phyloP scores from a whole-genome alignment of 768 basidiomycete species.

The Lactarius psammicola region DNA sequence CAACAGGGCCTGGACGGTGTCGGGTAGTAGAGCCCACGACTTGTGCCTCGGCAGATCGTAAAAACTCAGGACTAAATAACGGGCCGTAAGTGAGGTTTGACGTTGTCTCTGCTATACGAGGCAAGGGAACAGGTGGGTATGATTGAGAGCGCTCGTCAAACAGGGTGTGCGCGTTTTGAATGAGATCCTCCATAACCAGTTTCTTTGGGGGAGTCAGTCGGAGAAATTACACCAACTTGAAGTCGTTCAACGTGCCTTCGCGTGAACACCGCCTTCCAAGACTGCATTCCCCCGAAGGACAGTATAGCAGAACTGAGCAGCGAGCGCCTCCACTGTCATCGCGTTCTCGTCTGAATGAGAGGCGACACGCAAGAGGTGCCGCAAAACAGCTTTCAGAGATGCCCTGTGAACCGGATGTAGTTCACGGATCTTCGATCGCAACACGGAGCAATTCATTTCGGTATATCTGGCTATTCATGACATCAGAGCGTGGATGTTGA shows the following conservation, averaged over 20 bases:
- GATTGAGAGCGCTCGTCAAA: neutral
- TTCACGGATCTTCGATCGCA: neutral
- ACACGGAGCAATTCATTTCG: too few relatives aligned
- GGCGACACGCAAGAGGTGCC: neutral
- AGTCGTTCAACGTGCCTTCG: neutral
- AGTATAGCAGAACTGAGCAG: neutral
- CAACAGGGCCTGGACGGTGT: too few relatives aligned
- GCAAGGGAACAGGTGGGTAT: neutral
- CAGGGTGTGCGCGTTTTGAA: neutral
- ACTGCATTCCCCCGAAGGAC: neutral
- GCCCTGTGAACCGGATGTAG: neutral
- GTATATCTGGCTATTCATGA: too few relatives aligned
- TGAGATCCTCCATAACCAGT: neutral
- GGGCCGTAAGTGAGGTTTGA: too few relatives aligned
- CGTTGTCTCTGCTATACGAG: too few relatives aligned
- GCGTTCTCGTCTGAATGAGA: neutral
- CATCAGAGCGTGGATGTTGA: too few relatives aligned
- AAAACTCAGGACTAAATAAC: too few relatives aligned
- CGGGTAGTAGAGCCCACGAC: too few relatives aligned
- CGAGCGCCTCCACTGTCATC: neutral
- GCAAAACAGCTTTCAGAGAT: neutral
- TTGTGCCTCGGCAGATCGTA: too few relatives aligned
- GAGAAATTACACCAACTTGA: neutral
- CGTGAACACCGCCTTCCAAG: neutral
- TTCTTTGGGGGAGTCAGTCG: neutral